These are phyloP conservation scores for Podochytrium sp. DNA, from an alignment of 192 early-diverging fungal species.

Conservation along the genomic window DNA sequence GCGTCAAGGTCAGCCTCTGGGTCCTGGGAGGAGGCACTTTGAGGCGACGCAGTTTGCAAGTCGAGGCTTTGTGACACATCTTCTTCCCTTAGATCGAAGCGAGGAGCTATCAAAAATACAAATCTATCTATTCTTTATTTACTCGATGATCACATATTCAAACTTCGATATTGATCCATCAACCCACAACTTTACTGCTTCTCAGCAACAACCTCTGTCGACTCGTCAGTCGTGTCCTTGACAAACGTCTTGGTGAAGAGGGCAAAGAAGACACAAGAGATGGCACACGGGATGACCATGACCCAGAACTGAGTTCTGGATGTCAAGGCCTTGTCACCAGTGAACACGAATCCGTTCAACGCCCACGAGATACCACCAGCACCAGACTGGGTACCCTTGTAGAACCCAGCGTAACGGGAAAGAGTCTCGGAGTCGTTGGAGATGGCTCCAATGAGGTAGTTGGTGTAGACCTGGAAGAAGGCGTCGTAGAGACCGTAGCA, in stretches of 20 bases:
- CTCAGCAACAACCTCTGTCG: too few species aligned
- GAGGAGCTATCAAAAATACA: too few species aligned
- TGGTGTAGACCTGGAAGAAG: slow-evolving; percentile 78
- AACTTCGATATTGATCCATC: too few species aligned
- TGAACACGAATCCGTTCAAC: slow-evolving; percentile 29
- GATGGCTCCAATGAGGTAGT: slow-evolving; percentile 88
- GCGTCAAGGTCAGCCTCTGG: too few species aligned
- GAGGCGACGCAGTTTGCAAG: too few species aligned
- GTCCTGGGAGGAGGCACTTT: too few species aligned
- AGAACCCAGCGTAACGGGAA: slow-evolving; percentile 69
- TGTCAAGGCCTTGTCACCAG: slow-evolving; percentile 2
- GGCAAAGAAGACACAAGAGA: slow-evolving; percentile 23
- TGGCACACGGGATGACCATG: slow-evolving; percentile 24
- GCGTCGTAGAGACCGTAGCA: slow-evolving; percentile 80
- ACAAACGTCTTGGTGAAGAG: slow-evolving; percentile 21
- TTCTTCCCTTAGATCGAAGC: too few species aligned
- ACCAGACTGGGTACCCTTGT: slow-evolving; percentile 89
- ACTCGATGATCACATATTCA: too few species aligned
- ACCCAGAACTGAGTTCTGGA: slow-evolving; percentile 26
- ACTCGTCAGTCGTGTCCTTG: slow-evolving; percentile 29
- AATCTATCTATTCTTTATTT: too few species aligned
- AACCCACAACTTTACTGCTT: too few species aligned
- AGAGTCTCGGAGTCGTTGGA: slow-evolving; percentile 73
- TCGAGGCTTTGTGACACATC: too few species aligned
- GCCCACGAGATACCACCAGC: slow-evolving; percentile 53